Evolutionary conservation across 768 basidiomycete genomes (phyloP).

Genomic region (Terana coerulea): DNA sequence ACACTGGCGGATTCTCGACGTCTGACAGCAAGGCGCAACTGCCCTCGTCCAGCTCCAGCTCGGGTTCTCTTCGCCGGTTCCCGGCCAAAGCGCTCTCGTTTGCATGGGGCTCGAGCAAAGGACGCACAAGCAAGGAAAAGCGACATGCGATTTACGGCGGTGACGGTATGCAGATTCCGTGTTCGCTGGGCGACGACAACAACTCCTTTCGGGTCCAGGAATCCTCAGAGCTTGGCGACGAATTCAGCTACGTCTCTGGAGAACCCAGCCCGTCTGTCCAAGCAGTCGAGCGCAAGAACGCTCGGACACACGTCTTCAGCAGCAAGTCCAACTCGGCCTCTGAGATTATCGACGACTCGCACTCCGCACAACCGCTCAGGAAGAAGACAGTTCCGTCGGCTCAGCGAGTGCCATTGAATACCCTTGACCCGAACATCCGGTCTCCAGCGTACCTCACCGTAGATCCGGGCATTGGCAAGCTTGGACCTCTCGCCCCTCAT

Average conservation of each 20-base stretch:
- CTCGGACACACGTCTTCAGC: background rate
- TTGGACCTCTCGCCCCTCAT: background rate
- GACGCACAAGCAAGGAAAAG: background rate
- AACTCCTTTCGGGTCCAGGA: background rate
- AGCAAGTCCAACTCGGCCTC: no score
- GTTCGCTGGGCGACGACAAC: background rate
- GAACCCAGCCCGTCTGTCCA: slow-evolving; percentile 1
- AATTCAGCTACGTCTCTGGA: background rate
- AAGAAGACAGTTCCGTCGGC: background rate
- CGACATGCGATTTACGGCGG: slow-evolving; percentile 15
- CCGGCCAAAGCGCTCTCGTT: slow-evolving; percentile 8
- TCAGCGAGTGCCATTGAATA: background rate
- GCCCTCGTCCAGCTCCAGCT: background rate
- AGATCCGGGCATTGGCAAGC: background rate
- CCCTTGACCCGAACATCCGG: background rate
- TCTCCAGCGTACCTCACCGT: background rate
- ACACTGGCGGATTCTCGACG: background rate
- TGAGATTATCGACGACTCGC: no score
- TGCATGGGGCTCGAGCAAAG: background rate
- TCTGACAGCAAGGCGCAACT: background rate
- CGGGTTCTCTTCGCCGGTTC: background rate
- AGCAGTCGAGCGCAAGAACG: slow-evolving; percentile 1
- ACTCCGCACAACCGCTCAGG: no score
- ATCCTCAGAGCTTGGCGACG: background rate
- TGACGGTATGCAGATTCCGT: slow-evolving; percentile 6